Evolutionary conservation across 768 basidiomycete species (phyloP).

Genomic region (Tylopilus rubrobrunneus): DNA sequence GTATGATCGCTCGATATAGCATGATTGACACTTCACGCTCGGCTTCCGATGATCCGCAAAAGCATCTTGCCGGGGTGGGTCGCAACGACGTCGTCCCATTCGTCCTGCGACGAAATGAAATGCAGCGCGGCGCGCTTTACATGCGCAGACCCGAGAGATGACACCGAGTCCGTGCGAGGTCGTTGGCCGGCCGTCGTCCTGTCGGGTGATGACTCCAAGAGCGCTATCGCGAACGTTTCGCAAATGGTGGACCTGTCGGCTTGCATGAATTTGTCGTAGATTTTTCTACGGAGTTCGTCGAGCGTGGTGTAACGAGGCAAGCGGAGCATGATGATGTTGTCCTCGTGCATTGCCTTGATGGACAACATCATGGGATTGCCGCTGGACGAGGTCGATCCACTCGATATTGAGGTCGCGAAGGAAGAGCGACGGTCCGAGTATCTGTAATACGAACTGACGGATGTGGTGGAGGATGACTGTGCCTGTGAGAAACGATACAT

Average conservation of each 20-base stretch:
- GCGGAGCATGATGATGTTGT: conserved; percentile 61
- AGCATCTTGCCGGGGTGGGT: conserved; percentile 49
- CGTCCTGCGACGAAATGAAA: conserved; percentile 50
- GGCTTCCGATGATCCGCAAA: conserved; percentile 45
- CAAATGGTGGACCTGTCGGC: conserved; percentile 55
- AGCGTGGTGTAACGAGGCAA: conserved; percentile 45
- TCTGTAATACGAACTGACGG: conserved; percentile 3
- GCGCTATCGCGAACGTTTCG: conserved; percentile 52
- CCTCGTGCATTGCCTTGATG: conserved; percentile 64
- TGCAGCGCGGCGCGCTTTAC: conserved; percentile 30
- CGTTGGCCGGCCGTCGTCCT: conserved; percentile 13
- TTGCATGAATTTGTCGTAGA: conserved; percentile 65
- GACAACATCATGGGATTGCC: conserved; percentile 33
- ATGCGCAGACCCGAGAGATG: conserved; percentile 30
- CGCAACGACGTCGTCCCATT: conserved; percentile 53
- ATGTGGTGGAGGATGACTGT: conserved; percentile 5
- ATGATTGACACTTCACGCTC: conserved; percentile 16
- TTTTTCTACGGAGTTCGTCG: conserved; percentile 49
- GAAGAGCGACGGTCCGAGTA: conserved; percentile 25
- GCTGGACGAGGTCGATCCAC: conserved; percentile 32
- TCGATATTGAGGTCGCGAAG: conserved; percentile 34
- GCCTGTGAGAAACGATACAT: conserved; percentile 7
- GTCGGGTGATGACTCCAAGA: conserved; percentile 38
- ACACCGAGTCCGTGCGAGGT: conserved; percentile 32
- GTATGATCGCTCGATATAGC: background rate